Conservation (phyloP, 139 green algal species). For the Ettlia oleoabundans region DNA sequence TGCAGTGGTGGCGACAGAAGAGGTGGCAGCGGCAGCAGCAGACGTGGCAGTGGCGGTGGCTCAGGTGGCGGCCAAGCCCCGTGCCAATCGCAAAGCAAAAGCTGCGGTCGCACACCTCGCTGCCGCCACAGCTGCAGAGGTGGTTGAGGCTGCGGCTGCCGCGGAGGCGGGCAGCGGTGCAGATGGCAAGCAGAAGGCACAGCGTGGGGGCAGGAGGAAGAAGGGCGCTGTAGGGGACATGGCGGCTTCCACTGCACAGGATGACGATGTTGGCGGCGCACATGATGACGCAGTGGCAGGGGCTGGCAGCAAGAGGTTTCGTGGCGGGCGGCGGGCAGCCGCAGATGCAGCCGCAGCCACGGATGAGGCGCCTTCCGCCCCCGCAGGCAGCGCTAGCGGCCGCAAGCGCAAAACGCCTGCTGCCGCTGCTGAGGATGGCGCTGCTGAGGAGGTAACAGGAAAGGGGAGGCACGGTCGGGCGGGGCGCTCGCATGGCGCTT, state of each 20-base stretch:
- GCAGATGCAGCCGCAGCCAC: not conserved
- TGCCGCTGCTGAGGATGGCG: too few species aligned
- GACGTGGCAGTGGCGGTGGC: not conserved
- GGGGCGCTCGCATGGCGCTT: not conserved
- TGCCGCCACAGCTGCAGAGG: too few species aligned
- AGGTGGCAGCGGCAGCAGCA: not conserved
- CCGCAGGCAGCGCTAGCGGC: not conserved
- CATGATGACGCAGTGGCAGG: not conserved
- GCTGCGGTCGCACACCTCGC: not conserved
- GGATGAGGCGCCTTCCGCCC: not conserved
- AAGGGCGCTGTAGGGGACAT: too few species aligned
- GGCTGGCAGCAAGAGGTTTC: not conserved
- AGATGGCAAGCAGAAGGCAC: too few species aligned
- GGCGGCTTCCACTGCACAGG: too few species aligned
- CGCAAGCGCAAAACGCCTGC: constrained; percentile 21
- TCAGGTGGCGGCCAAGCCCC: not conserved
- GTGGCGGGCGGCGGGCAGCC: not conserved
- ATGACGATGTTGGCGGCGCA: too few species aligned
- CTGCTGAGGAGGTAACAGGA: not conserved
- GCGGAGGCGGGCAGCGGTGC: too few species aligned
- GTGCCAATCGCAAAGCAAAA: not conserved
- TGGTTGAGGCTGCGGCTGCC: too few species aligned
- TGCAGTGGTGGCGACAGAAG: not conserved
- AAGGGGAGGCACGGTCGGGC: not conserved
- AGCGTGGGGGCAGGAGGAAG: too few species aligned